Percentiles rank a stretch among this genome's conserved stretches.
These are phyloP conservation scores for Dioscorea cayenensis DNA, from an alignment of 116 monocot genomes.

Conservation along the genomic window DNA sequence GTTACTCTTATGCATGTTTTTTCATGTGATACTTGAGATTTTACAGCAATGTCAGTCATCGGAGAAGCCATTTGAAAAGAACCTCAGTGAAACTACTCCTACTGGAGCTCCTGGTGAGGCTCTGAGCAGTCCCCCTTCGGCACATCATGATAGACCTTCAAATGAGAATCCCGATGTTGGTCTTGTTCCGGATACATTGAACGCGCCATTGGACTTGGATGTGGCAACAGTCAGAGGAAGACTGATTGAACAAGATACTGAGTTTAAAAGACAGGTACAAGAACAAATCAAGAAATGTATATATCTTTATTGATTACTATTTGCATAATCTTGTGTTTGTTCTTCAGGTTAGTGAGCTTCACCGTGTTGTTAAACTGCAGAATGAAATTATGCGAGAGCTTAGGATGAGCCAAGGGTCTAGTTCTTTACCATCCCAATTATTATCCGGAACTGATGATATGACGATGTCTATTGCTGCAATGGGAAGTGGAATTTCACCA, in stretches of 20 bases:
- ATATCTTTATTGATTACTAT: background rate
- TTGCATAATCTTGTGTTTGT: background rate
- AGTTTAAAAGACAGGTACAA: conserved; percentile 75
- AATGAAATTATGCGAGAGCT: conserved; percentile 56
- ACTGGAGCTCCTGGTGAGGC: conserved; percentile 40
- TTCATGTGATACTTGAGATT: too few relatives aligned
- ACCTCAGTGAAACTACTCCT: conserved; percentile 28
- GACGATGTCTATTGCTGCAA: background rate
- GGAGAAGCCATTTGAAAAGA: conserved; percentile 38
- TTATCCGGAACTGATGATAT: conserved; percentile 1
- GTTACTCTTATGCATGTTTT: too few relatives aligned
- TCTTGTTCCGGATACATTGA: conserved; percentile 11
- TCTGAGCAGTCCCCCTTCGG: conserved; percentile 29
- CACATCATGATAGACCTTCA: conserved; percentile 24
- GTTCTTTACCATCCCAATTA: background rate
- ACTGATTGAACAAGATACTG: conserved; percentile 77
- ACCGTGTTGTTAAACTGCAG: conserved; percentile 63
- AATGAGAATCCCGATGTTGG: conserved; percentile 19
- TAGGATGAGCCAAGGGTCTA: conserved; percentile 14
- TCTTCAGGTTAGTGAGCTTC: conserved; percentile 68
- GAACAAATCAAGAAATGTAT: background rate
- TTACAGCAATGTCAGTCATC: conserved; percentile 46
- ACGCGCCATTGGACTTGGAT: background rate
- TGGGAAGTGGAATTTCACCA: conserved; percentile 2
- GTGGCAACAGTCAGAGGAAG: conserved; percentile 45